Evolutionary conservation across 129 eudicot species (phyloP), one percentile per base, ranked within the genome.

Genomic region (Gnaphalium uliginosum): DNA sequence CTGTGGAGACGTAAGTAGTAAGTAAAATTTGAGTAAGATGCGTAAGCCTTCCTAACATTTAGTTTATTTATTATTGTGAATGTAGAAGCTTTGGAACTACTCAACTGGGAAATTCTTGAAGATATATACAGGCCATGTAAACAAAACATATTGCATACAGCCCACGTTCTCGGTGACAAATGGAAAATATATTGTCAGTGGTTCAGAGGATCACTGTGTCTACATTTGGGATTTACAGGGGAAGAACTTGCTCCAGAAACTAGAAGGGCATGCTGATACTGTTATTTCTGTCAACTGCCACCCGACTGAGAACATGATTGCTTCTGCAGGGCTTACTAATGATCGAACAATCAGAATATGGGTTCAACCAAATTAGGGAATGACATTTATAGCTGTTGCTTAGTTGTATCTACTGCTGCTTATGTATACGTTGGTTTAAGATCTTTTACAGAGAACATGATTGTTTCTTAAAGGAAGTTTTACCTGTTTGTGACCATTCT

Each of bases 151-250:
- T 72, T 95, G 97, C 83, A 83, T 89, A 84, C 86, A 77, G 8
- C 81, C 97, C 5, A 89, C 97, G 13, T 95, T 95, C 22, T 95
- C 99, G 0, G 95, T 91, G 70, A 87, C 97, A 2, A 86, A 83
- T 68, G 99, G 92, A 46, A 95, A 83, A 75, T 95, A 89, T 75
- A 91, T 95, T 61, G 97, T 95, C 4, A 89, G 95, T 75, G 96
- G 99, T 3, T 95, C 99, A 8, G 99, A 95, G 75, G 99, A 91
- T 79, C 72, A 86, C 15, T 87, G 99, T 71, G 88, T 91, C 29
- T 95, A 89, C 87, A 50, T 95, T 65, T 95, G 99, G 99, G 91
- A 89, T 83, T 78, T 95, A 57, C 96, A 95, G 72, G 89, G 90
- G 68, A 91, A 87, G 81, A 84, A 79, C 76, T 21, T 94, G 83